These are phyloP conservation scores for Sporormia fimetaria DNA, from an alignment of 495 filamentous ascomycete genomes.

Conservation along the genomic window DNA sequence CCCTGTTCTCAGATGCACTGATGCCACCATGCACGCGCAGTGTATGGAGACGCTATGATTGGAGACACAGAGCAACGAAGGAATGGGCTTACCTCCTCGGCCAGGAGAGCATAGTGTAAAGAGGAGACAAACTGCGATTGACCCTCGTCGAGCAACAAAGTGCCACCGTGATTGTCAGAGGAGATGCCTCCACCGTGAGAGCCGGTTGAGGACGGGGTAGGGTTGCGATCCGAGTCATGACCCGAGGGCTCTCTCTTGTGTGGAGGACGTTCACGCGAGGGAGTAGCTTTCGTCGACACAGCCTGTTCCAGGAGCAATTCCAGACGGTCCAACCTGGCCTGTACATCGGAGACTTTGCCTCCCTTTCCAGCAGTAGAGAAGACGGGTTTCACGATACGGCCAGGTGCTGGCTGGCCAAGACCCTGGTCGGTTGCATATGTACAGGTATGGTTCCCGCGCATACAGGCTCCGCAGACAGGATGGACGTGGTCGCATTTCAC, in stretches of 20 bases:
- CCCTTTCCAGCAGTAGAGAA: constrained; percentile 2
- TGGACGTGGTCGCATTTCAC: constrained; percentile 25
- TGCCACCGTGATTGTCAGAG: constrained; percentile 22
- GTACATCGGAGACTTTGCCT: constrained; percentile 11
- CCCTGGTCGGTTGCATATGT: constrained; percentile 23
- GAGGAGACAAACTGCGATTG: constrained; percentile 26
- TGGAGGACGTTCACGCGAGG: background rate
- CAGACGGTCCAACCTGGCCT: constrained; percentile 22
- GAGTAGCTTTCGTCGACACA: constrained; percentile 6
- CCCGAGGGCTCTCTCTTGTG: background rate
- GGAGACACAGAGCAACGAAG: background rate
- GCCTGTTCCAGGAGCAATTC: constrained; percentile 23
- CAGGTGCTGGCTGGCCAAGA: background rate
- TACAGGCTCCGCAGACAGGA: constrained; percentile 23
- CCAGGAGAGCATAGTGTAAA: constrained; percentile 22
- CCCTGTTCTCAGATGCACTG: too few relatives aligned
- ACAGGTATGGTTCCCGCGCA: constrained; percentile 23
- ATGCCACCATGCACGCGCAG: too few relatives aligned
- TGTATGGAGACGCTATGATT: too few relatives aligned
- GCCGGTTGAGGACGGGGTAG: constrained; percentile 17
- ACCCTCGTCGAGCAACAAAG: constrained; percentile 20
- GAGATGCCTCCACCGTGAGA: constrained; percentile 21
- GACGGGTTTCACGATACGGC: constrained; percentile 12
- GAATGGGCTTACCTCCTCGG: constrained; percentile 20
- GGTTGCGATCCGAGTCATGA: constrained; percentile 4